Evolutionary conservation across 2,329 filamentous ascomycete genomes (phyloP).

Genomic region (Pseudogymnoascus sp.): DNA sequence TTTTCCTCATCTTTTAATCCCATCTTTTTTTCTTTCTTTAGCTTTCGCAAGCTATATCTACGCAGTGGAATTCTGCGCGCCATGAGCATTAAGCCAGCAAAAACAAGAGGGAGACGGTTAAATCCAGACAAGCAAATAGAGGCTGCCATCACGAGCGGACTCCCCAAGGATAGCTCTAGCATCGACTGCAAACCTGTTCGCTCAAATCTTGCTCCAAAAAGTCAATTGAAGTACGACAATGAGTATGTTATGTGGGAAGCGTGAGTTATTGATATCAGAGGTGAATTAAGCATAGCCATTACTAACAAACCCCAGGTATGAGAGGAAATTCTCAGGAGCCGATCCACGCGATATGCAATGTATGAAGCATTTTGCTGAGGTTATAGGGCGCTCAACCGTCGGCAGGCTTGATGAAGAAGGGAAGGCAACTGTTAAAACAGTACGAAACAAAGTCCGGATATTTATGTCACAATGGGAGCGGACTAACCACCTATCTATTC

Average conservation of each 20-base stretch:
- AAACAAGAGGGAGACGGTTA: conserved; percentile 12
- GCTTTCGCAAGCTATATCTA: neutral
- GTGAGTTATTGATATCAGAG: conserved; percentile 15
- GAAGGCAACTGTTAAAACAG: conserved; percentile 15
- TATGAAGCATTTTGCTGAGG: conserved; percentile 19
- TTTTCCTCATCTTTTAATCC: neutral
- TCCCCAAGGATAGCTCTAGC: conserved; percentile 14
- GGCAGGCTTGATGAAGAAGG: conserved; percentile 15
- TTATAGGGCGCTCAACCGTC: conserved; percentile 15
- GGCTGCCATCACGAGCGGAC: conserved; percentile 14
- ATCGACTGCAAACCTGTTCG: conserved; percentile 18
- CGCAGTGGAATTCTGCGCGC: neutral
- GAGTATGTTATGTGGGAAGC: conserved; percentile 16
- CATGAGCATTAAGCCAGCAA: conserved; percentile 13
- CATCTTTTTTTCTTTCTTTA: neutral
- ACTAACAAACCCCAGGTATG: conserved; percentile 18
- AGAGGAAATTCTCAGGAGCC: conserved; percentile 18
- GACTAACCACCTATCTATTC: conserved; percentile 14
- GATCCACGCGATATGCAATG: conserved; percentile 18
- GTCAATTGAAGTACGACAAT: conserved; percentile 14
- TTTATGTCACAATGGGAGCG: conserved; percentile 15
- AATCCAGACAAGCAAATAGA: conserved; percentile 16
- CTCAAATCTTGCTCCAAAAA: conserved; percentile 18
- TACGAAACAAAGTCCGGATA: conserved; percentile 15
- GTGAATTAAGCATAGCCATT: neutral